These are phyloP conservation scores for Yarrowia yakushimensis DNA, from an alignment of 805 yeast species.

Conservation along the genomic window DNA sequence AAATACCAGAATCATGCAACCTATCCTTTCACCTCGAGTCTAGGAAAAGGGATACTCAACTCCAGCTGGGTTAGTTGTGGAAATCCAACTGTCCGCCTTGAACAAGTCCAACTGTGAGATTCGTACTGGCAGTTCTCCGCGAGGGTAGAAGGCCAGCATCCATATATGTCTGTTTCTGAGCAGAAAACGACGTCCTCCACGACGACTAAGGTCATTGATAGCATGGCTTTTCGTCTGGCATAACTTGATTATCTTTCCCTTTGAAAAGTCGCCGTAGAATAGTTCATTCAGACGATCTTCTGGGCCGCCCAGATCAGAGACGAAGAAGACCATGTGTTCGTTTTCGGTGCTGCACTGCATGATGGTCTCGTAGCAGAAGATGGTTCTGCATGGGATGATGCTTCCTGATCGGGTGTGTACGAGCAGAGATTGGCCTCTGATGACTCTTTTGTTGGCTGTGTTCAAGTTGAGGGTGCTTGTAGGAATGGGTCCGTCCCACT, in stretches of 20 bases:
- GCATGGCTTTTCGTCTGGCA: constrained; percentile 13
- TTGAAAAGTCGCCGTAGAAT: background rate
- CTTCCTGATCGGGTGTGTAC: background rate
- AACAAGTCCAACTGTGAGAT: background rate
- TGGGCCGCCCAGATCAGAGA: background rate
- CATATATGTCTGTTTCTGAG: background rate
- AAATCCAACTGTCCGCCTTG: background rate
- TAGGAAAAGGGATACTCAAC: background rate
- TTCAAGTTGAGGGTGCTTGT: background rate
- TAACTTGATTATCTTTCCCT: background rate
- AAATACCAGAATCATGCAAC: too few species aligned
- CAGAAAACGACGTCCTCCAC: background rate
- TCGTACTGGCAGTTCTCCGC: background rate
- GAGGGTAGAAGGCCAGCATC: constrained; percentile 2
- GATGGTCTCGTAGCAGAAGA: constrained; percentile 3
- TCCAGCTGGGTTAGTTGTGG: background rate
- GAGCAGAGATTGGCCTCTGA: background rate
- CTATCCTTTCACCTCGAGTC: too few species aligned
- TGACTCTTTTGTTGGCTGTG: background rate
- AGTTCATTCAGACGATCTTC: background rate
- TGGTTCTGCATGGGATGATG: background rate
- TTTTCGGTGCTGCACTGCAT: constrained; percentile 9
- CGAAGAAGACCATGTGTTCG: background rate
- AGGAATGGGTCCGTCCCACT: background rate
- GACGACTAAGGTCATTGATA: background rate